phyloP scores from a whole-genome alignment of 2,329 filamentous ascomycete genomes.

The Fusarium cicatricum region DNA sequence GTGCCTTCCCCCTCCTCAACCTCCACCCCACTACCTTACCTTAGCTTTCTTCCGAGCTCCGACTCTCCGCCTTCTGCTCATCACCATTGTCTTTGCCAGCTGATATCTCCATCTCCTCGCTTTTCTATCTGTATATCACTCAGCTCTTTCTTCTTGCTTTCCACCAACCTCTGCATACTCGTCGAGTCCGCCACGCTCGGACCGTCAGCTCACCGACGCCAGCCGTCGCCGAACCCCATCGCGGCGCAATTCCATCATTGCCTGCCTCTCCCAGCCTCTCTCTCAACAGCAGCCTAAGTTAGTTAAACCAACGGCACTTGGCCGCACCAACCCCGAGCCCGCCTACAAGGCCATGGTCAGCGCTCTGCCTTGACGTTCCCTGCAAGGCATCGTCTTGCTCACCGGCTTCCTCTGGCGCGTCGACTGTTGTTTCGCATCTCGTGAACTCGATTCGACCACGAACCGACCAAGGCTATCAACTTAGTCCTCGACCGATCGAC shows the following conservation, averaged over 20 bases:
- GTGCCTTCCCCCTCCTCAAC: conserved; percentile 9
- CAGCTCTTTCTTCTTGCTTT: neutral
- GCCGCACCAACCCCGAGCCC: conserved; percentile 15
- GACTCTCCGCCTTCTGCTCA: conserved; percentile 8
- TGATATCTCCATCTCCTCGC: neutral
- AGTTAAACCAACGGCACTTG: conserved; percentile 14
- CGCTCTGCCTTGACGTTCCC: conserved; percentile 14
- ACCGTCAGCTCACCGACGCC: conserved; percentile 1
- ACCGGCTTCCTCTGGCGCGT: conserved; percentile 5
- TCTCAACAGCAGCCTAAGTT: conserved; percentile 33
- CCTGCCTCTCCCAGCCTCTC: conserved; percentile 38
- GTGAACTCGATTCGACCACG: neutral
- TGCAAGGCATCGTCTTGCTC: conserved; percentile 5
- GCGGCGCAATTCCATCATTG: conserved; percentile 19
- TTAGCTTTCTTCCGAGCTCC: conserved; percentile 20
- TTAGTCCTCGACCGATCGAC: conserved; percentile 1
- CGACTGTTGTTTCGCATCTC: neutral
- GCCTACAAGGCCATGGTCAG: conserved; percentile 18
- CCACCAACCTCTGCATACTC: neutral
- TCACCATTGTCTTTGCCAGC: neutral
- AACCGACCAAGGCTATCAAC: neutral
- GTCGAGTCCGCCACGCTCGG: neutral
- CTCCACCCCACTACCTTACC: conserved; percentile 31
- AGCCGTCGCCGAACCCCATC: neutral
- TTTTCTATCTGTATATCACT: neutral